Evolutionary conservation across 106 monocot genomes (phyloP).

Genomic region (Xerophyta viscosa): DNA sequence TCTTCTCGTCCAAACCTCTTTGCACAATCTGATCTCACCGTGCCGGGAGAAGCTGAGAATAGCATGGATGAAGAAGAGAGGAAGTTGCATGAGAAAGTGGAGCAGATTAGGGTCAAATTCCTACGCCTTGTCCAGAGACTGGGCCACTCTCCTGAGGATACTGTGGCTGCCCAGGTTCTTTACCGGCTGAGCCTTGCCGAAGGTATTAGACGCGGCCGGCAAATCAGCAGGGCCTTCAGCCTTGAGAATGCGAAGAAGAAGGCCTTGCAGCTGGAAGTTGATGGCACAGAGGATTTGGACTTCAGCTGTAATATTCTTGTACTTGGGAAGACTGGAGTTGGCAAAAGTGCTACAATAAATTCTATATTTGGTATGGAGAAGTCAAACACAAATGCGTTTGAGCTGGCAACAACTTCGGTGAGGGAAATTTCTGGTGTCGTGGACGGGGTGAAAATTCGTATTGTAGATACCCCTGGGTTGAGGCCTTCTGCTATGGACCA

Average conservation of each 20-base stretch:
- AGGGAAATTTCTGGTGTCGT: conserved; percentile 58
- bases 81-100: conserved; percentile 84
- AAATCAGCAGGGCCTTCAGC: conserved; percentile 31
- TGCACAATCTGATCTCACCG: conserved; percentile 47
- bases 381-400: conserved; percentile 52
- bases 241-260: conserved; percentile 65
- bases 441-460: conserved; percentile 68
- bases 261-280: conserved; percentile 58
- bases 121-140: conserved; percentile 70
- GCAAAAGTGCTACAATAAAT: conserved; percentile 85
- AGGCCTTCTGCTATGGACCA: conserved; percentile 79
- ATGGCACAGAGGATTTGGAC: conserved; percentile 48
- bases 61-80: conserved; percentile 67
- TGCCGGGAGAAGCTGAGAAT: conserved; percentile 37
- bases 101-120: conserved; percentile 79
- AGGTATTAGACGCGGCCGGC: conserved; percentile 66
- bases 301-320: conserved; percentile 86
- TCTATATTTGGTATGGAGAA: conserved; percentile 79
- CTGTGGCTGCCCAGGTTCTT: conserved; percentile 76
- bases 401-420: conserved; percentile 45
- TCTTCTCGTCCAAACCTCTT: conserved; percentile 33
- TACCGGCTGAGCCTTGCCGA: conserved; percentile 80
- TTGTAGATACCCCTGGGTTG: conserved; percentile 85
- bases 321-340: conserved; percentile 85
- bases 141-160: conserved; percentile 79